Evolutionary conservation across 2,329 filamentous ascomycete genomes (phyloP).

Genomic region (Trichoderma polysporum): DNA sequence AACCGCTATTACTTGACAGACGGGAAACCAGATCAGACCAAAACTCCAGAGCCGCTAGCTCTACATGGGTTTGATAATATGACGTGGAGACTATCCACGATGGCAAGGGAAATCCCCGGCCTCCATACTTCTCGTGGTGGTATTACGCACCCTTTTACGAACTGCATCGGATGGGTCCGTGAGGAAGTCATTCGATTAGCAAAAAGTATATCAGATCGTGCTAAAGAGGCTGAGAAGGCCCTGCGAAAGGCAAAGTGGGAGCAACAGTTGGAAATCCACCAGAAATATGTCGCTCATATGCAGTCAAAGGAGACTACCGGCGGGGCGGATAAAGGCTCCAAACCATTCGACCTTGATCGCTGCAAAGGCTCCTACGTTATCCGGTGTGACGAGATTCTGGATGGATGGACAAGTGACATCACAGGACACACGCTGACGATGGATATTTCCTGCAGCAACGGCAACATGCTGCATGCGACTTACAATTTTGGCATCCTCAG

Average conservation of each 20-base stretch:
- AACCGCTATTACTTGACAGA: background rate
- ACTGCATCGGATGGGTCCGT: background rate
- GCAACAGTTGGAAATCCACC: background rate
- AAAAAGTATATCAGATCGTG: background rate
- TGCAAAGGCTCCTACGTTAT: slow-evolving; percentile 5
- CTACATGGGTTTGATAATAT: background rate
- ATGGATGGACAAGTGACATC: background rate
- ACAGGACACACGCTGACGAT: background rate
- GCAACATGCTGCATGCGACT: background rate
- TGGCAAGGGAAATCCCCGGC: background rate
- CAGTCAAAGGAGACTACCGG: background rate
- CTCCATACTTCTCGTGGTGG: background rate
- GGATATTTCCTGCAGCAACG: background rate
- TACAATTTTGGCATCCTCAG: background rate
- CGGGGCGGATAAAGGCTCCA: background rate
- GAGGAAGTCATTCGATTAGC: background rate
- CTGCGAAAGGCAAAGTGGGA: background rate
- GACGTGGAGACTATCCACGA: background rate
- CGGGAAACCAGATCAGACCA: background rate
- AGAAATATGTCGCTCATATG: background rate
- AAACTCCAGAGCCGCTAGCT: background rate
- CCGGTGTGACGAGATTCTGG: background rate
- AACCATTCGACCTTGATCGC: background rate
- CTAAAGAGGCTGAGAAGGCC: background rate
- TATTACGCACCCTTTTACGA: background rate